Base-by-base conservation (phyloP, 2,329 filamentous ascomycete genomes). In the Cordyceps tenuipes region DNA sequence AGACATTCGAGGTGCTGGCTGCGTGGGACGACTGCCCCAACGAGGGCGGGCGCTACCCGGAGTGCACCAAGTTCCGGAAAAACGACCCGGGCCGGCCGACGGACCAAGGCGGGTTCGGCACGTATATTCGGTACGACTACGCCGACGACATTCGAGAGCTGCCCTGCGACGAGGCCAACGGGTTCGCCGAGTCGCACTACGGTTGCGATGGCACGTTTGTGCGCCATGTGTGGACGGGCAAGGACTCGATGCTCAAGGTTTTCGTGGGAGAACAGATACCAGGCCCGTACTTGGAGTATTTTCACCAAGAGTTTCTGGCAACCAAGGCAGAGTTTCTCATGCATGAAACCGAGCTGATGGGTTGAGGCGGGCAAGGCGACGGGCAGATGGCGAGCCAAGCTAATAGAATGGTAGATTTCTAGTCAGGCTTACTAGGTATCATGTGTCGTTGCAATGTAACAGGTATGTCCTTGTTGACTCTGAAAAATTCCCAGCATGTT, bases 1-100 rank as follows among this genome's bases (percentile, higher is more conserved):
- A 73, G 63, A 79, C 77, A 0, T 75, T 75, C 63, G 71, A 77
- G 36, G 78, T 82, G 41, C 70, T 82, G 44, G 73, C 77, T 61
- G 77, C 76, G 49, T 82, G 79, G 79, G 70, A 72, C 39, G 68
- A 68, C 53, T 78, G 76, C 63, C 70, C 76, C 29, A 68, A 75
- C 48, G 74, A 77, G 10, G 66, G 68, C 49, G 71, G 71, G 63
- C 72, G 69, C 62, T 70, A 64, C 62, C 71, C 73, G 49, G 69
- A 72, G 17, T 77, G 75, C 65, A 65, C 68, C 54, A 68, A 75
- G 57, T 76, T 74, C 65, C 71, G 72, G 57, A 65, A 65, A 56
- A 73, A 71, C 65, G 60, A 53, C 13, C 71, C 71, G 6, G 73
- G 73, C 43, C 70, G 70, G 56, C 74, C 74, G 12, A 75, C 74